Evolutionary conservation across 2,329 filamentous ascomycete genomes (phyloP), one percentile per base, ranked within the genome.

Genomic region (Colletotrichum lindemuthianum): DNA sequence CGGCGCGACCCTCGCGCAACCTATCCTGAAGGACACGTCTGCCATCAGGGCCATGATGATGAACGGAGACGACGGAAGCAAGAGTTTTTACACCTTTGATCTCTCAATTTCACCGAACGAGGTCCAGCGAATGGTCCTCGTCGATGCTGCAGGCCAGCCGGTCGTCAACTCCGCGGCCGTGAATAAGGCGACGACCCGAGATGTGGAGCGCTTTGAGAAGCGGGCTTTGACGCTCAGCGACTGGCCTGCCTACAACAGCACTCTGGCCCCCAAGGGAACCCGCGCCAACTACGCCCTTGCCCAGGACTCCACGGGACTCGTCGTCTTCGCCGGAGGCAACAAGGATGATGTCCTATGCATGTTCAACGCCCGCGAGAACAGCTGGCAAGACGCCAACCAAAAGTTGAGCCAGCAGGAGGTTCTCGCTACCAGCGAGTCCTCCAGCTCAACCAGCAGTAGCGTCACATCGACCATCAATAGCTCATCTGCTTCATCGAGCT

Each of bases 161-260:
- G 85, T 82, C 72, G 78, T 70, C 52, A 81, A 79, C 56, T 79
- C 85, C 7, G 73, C 75, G 11, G 78, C 84, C 1, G 72, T 84
- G n/a, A 32, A 68, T 67, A 43, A 69, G 67, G 47, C 55, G 36
- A n/a, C 47, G 13, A 37, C 58, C 12, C 37, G 63, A 1, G 33
- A 37, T 2, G 34, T 15, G 32, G 15, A 34, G 3, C 15, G 45
- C 8, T 33, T 66, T 39, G 51, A 66, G 56, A 65, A 69, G 59
- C 77, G 85, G 67, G 79, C 82, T 13, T 76, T 92, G 36, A 88
- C 87, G 1, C 73, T 89, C 33, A 79, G 78, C 24, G 81, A 88
- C 71, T 96, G 92, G 88, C 93, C 94, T 2, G 72, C 82, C 3
- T 97, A 97, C 77, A 94, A 97, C 77, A 83, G 80, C 56, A 90